Conservation (phyloP, 139 green algal species). For the Chlamydomonas asymmetrica region DNA sequence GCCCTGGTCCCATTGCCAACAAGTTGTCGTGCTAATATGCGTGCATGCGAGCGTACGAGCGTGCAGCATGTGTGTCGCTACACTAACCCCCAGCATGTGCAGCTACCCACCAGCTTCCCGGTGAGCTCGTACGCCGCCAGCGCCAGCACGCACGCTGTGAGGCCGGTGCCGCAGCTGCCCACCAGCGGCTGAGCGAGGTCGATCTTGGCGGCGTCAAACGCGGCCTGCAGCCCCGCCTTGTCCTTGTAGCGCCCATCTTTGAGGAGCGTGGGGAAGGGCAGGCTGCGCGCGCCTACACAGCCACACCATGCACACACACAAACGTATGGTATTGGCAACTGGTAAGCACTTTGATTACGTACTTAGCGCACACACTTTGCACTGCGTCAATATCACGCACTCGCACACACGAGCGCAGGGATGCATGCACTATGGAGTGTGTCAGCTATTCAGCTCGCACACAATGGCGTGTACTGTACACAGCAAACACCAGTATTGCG, state of each 20-base stretch:
- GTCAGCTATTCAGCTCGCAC: neutral
- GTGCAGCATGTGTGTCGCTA: neutral
- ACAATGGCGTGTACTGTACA: neutral
- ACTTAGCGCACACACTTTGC: neutral
- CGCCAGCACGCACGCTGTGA: constrained; percentile 91
- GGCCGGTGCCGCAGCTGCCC: constrained; percentile 83
- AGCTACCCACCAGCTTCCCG: constrained; percentile 35
- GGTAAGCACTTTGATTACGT: neutral
- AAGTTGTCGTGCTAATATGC: neutral
- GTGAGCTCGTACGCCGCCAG: constrained; percentile 66
- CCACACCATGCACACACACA: neutral
- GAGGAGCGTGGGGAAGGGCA: constrained; percentile 81
- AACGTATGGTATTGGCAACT: neutral
- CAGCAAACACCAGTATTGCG: too few relatives aligned
- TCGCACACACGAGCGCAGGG: neutral
- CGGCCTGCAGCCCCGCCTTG: constrained; percentile 47
- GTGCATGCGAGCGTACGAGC: neutral
- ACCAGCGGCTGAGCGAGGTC: constrained; percentile 53
- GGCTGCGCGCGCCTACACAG: constrained; percentile 53
- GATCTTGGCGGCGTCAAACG: constrained; percentile 70
- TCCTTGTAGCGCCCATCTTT: constrained; percentile 32
- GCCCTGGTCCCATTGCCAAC: neutral
- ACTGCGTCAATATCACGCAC: neutral
- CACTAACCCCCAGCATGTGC: neutral
- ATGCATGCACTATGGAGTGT: neutral